phyloP scores from a whole-genome alignment of 2,329 filamentous ascomycete genomes.

The Paraphaeosphaeria sporulosa region DNA sequence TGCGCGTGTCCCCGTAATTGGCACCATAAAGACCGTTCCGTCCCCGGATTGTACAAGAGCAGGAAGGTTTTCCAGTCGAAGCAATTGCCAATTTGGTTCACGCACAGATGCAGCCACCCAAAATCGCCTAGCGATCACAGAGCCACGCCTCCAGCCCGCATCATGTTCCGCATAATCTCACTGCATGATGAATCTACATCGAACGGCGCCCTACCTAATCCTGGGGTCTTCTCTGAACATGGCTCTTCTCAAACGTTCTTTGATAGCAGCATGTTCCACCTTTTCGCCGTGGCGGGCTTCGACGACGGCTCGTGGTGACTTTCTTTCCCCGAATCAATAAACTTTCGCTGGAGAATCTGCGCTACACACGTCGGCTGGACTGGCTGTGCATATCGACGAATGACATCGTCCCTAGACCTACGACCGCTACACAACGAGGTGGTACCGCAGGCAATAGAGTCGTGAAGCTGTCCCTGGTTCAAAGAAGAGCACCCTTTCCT shows the following conservation, averaged over 20 bases:
- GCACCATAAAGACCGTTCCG: background rate
- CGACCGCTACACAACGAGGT: conserved; percentile 7
- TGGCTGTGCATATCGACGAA: conserved; percentile 11
- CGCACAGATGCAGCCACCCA: conserved; percentile 3
- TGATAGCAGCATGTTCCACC: background rate
- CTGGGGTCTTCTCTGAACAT: no score
- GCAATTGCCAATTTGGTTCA: background rate
- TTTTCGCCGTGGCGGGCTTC: background rate
- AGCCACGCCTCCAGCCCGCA: background rate
- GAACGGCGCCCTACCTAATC: background rate
- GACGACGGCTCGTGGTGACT: background rate
- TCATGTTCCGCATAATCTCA: background rate
- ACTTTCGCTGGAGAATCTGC: conserved; percentile 1
- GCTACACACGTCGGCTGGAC: conserved; percentile 4
- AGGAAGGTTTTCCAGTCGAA: background rate
- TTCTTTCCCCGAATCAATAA: conserved; percentile 2
- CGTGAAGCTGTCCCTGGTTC: conserved; percentile 1
- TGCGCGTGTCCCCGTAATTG: background rate
- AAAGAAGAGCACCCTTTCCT: background rate
- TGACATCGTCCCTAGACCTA: background rate
- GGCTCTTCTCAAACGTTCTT: background rate
- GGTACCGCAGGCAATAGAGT: conserved; percentile 9
- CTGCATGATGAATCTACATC: background rate
- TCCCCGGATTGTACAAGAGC: background rate
- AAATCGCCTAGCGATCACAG: conserved; percentile 1